Evolutionary conservation across 306 rosid species (phyloP), one percentile per base, ranked within the genome.

Genomic region (Cucumis hystrix): DNA sequence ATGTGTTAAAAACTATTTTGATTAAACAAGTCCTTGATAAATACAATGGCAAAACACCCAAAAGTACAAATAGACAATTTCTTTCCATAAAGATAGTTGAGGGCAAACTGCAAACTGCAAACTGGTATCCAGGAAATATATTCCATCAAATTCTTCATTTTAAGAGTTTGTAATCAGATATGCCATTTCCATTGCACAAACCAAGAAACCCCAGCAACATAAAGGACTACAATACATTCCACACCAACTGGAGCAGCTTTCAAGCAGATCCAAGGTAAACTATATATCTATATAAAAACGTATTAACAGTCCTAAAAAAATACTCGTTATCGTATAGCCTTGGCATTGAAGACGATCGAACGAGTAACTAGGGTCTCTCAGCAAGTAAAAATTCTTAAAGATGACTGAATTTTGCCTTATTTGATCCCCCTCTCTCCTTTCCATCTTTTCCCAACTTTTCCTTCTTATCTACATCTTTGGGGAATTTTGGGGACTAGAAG

Each of bases 191-290:
- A 85, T 23, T 78, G 86, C 83, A 87, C 85, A 87, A 47, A 83
- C 77, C 78, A 81, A 79, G 84, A 79, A 74, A 88, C 84, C 85
- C 84, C 83, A 77, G 68, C 64, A 79, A 69, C 84, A 79, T 59
- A 73, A 83, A 83, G 74, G 79, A 88, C 86, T 25, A 72, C 49
- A 51, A 83, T 83, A 85, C 91, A 85, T 61, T 37, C 82, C 79
- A 74, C 69, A 82, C 66, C 68, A 80, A 55, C 77, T 65, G 79
- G 84, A 87, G 80, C 87, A 83, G 80, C 81, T 58, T 78, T 80
- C 61, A 79, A 52, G 82, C 88, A 79, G 80, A 84, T 77, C 77
- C 89, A 71, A 28, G 77, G 17, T 17, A 73, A 65, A 65, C 60
- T 72, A 47, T 73, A 73, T 52, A 67, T 23, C 75, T 14, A 43